Evolutionary conservation across 176 grass and related monocot species (phyloP), one percentile per base, ranked within the genome.

Genomic region (Musa schizocarpa): DNA sequence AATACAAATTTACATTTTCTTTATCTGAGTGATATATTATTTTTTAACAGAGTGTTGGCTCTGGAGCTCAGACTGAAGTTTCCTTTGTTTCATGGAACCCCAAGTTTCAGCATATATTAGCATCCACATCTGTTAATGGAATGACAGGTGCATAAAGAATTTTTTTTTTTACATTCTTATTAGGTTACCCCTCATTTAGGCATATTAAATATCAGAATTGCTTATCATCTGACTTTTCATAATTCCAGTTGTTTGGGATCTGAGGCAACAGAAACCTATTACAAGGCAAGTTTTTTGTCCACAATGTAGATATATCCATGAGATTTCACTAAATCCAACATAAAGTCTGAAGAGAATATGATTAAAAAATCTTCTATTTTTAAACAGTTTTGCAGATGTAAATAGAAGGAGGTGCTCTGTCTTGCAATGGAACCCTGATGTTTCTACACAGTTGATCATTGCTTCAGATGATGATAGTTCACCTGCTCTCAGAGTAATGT

Each of bases 361-460:
- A 43, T 43, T 43, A 3, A 43, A 3, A 43, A 43, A 43, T 43
- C 9, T 79, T 22, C 12, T 76, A 12, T 86, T 74, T 48, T 64
- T 71, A 26, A 88, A 81, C 89, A 99, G 95, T 63, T 92, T 99
- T 81, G 82, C 95, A 82, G 90, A 99, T 73, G 90, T 91, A 75
- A 89, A 82, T 84, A 85, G 82, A 84, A 91, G 91, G 79, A 86
- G 82, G 24, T 99, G 88, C 82, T 99, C 96, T 79, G 91, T 99
- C 84, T 87, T 99, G 71, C 96, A 95, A 75, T 99, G 96, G 96
- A 99, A 94, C 63, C 91, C 91, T 78, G 91, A 99, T 69, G 82
- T 89, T 79, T 99, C 96, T 54, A 99, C 96, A 43, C 91, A 99
- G 68, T 66, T 99, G 48, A 94, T 99, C 84, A 74, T 92, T 84